phyloP scores from a whole-genome alignment of 805 yeast genomes.

The Monosporozyma servazzii region DNA sequence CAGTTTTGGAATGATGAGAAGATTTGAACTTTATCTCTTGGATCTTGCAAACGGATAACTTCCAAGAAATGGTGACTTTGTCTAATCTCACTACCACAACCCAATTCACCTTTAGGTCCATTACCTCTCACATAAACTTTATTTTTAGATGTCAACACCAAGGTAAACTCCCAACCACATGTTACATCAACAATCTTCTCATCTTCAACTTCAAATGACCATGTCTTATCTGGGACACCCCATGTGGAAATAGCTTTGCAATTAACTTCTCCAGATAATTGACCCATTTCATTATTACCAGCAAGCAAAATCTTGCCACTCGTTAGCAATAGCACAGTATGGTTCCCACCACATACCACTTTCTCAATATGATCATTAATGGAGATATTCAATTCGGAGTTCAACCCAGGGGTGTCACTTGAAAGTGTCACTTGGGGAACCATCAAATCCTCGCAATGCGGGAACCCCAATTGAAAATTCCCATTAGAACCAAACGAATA shows the following conservation, averaged over 20 bases:
- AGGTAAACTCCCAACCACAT: conserved; percentile 76
- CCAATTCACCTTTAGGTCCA: conserved; percentile 72
- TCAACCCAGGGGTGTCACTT: conserved; percentile 1
- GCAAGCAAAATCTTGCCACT: conserved; percentile 46
- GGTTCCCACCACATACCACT: conserved; percentile 80
- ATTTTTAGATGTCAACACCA: conserved; percentile 37
- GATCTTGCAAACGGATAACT: conserved; percentile 8
- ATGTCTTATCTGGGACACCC: not conserved
- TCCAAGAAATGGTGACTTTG: conserved; percentile 2
- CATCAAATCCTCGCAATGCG: conserved; percentile 40
- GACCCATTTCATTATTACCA: conserved; percentile 54
- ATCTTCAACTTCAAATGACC: not conserved
- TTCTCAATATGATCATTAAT: conserved; percentile 26
- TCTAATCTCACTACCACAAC: conserved; percentile 32
- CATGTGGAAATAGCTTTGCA: not conserved
- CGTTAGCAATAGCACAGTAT: conserved; percentile 50
- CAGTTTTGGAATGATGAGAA: conserved; percentile 34
- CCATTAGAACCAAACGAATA: conserved; percentile 83
- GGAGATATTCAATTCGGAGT: not conserved
- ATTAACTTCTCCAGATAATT: conserved; percentile 23
- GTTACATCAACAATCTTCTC: conserved; percentile 38
- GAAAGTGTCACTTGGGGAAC: conserved; percentile 21
- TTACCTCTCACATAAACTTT: conserved; percentile 46
- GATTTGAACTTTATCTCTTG: conserved; percentile 5
- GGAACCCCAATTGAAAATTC: conserved; percentile 60